Evolutionary conservation across 2,329 filamentous ascomycete genomes (phyloP).

Genomic region (Tolypocladium guangdongense): DNA sequence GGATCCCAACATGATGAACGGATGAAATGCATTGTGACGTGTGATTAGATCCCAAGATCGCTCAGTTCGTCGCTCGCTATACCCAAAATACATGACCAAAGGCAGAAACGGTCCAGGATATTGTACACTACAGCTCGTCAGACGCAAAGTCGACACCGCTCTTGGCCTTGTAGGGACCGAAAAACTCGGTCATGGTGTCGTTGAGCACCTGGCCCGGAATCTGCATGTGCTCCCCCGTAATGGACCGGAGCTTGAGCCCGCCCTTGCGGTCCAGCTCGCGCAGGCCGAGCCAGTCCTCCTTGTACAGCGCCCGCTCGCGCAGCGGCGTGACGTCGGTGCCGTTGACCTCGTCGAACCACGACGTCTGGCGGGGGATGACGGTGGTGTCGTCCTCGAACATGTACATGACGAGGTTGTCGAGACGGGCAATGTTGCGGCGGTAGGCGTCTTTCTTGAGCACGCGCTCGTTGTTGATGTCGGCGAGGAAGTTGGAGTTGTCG

Average conservation of each 20-base stretch:
- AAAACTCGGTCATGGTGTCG: constrained; percentile 55
- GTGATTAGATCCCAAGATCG: neutral
- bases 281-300: constrained; percentile 88
- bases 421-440: constrained; percentile 51
- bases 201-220: constrained; percentile 55
- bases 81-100: neutral
- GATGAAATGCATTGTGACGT: neutral
- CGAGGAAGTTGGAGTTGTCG: constrained; percentile 73
- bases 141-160: constrained; percentile 18
- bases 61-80: neutral
- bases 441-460: constrained; percentile 62
- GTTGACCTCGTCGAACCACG: constrained; percentile 86
- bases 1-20: neutral
- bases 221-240: constrained; percentile 75
- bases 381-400: constrained; percentile 79
- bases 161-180: constrained; percentile 39
- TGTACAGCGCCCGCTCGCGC: constrained; percentile 61
- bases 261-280: constrained; percentile 68
- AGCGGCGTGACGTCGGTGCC: constrained; percentile 56
- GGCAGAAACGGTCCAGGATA: neutral
- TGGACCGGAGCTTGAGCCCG: constrained; percentile 62
- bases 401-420: constrained; percentile 80
- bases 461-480: constrained; percentile 94
- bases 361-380: constrained; percentile 79
- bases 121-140: constrained; percentile 24